Evolutionary conservation across 140 eudicot species (phyloP).

Genomic region (Bidens hawaiensis): DNA sequence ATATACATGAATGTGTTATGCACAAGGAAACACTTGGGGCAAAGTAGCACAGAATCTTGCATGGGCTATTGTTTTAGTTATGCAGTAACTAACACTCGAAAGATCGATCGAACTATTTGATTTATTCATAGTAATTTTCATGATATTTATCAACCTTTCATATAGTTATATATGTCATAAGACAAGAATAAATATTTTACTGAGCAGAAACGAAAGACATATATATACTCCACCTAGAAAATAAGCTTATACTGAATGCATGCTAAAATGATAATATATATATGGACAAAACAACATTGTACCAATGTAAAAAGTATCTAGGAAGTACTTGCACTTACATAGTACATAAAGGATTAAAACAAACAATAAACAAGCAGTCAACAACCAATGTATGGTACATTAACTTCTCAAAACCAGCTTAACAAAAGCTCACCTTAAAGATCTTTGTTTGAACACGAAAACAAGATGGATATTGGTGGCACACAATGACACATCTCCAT

Average conservation of each 20-base stretch:
- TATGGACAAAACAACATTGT: not conserved
- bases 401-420: constrained; percentile 7
- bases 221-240: constrained; percentile 12
- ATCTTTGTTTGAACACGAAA: constrained; percentile 1
- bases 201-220: constrained; percentile 6
- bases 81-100: not conserved
- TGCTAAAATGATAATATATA: too few relatives aligned
- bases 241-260: not conserved
- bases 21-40: not conserved
- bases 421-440: constrained; percentile 8
- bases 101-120: not conserved
- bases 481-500: not conserved
- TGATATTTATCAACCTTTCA: not conserved
- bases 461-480: constrained; percentile 11
- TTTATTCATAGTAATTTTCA: not conserved
- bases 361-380: not conserved
- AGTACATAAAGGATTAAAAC: constrained; percentile 6
- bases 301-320: not conserved
- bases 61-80: not conserved
- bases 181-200: not conserved
- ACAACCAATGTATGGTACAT: not conserved
- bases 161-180: not conserved
- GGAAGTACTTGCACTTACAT: constrained; percentile 6
- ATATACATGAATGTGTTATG: not conserved
- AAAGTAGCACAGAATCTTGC: not conserved